phyloP scores from a whole-genome alignment of 345 rosid species.

The Combretum micranthum region DNA sequence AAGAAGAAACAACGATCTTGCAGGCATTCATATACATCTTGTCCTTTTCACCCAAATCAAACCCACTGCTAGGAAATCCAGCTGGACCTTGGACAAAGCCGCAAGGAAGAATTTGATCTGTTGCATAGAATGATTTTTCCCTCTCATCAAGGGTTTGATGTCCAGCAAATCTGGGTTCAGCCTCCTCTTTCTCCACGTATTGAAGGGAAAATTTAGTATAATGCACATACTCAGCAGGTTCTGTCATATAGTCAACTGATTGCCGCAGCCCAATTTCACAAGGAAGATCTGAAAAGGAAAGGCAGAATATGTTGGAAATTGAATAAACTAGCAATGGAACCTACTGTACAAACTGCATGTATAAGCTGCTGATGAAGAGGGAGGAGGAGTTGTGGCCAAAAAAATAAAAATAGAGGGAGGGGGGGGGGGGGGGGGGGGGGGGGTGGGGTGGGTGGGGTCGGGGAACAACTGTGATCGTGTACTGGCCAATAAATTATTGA shows the following conservation, averaged over 20 bases:
- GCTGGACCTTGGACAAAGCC: slow-evolving; percentile 69
- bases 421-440: too few species aligned
- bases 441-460: too few species aligned
- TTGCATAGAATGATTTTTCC: slow-evolving; percentile 54
- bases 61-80: slow-evolving; percentile 43
- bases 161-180: slow-evolving; percentile 71
- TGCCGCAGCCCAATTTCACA: slow-evolving; percentile 49
- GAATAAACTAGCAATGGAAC: slow-evolving; percentile 3
- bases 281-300: slow-evolving; percentile 52
- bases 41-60: slow-evolving; percentile 61
- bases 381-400: too few species aligned
- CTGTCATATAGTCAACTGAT: slow-evolving; percentile 40
- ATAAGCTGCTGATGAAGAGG: too few species aligned
- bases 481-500: too few species aligned
- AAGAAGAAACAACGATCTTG: slow-evolving; percentile 72
- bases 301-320: slow-evolving; percentile 1
- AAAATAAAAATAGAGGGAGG: too few species aligned
- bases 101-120: slow-evolving; percentile 67
- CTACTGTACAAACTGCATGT: neutral
- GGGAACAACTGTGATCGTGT: too few species aligned
- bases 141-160: slow-evolving; percentile 72
- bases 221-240: slow-evolving; percentile 43
- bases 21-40: slow-evolving; percentile 68
- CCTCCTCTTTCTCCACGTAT: slow-evolving; percentile 41
- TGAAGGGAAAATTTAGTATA: slow-evolving; percentile 48